A percentile compares a stretch with the other conserved stretches of the same genome.
Conservation (phyloP, 345 rosid genomes). For the Cardiospermum halicacabum region DNA sequence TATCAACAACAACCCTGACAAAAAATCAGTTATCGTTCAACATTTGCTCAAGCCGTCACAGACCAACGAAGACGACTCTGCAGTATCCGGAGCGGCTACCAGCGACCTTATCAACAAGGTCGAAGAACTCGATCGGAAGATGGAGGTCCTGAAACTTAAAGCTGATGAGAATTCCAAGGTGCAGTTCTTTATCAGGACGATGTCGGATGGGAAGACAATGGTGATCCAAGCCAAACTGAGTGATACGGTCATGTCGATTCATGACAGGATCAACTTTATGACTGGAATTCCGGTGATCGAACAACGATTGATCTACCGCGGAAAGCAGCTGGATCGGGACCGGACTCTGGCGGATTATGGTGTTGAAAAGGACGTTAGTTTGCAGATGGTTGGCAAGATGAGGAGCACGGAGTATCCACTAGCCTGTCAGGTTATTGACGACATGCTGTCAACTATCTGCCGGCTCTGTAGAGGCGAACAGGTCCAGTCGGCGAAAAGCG, state of each 20-base stretch:
- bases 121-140: slow-evolving; percentile 14
- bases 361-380: slow-evolving; percentile 61
- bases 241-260: slow-evolving; percentile 60
- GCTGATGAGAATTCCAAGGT: slow-evolving; percentile 9
- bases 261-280: slow-evolving; percentile 41
- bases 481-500: slow-evolving; percentile 22
- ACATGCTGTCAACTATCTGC: slow-evolving; percentile 46
- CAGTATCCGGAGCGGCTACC: slow-evolving; percentile 27
- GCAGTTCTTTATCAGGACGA: slow-evolving; percentile 73
- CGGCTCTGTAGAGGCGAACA: slow-evolving; percentile 47
- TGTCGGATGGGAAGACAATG: slow-evolving; percentile 59
- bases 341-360: slow-evolving; percentile 55
- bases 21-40: no score
- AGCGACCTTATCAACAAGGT: slow-evolving; percentile 5
- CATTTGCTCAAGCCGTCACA: no score
- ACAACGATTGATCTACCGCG: slow-evolving; percentile 65
- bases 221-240: slow-evolving; percentile 60
- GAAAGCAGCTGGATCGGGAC: slow-evolving; percentile 80
- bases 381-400: slow-evolving; percentile 75
- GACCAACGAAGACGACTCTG: no score
- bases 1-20: no score
- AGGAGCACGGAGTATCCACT: slow-evolving; percentile 74
- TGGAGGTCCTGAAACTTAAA: not conserved
- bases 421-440: slow-evolving; percentile 67
- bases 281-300: slow-evolving; percentile 61